phyloP scores from a whole-genome alignment of 805 yeast genomes.

The Ogataea corticis region DNA sequence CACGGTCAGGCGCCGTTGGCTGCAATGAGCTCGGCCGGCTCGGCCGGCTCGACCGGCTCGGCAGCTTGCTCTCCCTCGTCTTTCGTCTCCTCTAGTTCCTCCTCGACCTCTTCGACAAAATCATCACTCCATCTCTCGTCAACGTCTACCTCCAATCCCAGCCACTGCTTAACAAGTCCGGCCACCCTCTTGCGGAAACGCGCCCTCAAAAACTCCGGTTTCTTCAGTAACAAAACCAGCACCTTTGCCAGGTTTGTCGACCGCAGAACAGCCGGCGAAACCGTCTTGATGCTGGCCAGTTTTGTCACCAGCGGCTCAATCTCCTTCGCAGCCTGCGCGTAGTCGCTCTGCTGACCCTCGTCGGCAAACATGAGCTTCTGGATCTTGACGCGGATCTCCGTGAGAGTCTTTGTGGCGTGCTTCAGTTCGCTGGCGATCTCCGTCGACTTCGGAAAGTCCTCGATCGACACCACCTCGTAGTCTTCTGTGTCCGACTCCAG shows the following conservation, averaged over 20 bases:
- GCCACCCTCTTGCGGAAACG: slow-evolving; percentile 21
- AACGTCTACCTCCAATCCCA: slow-evolving; percentile 27
- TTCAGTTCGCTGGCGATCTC: slow-evolving; percentile 25
- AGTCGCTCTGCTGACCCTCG: slow-evolving; percentile 15
- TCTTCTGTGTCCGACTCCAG: slow-evolving; percentile 25
- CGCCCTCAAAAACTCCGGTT: slow-evolving; percentile 34
- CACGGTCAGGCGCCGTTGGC: neutral
- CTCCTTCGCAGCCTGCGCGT: slow-evolving; percentile 20
- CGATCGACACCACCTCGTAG: slow-evolving; percentile 18
- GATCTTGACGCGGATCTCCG: slow-evolving; percentile 25
- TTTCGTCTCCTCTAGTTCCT: slow-evolving; percentile 44
- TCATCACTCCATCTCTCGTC: slow-evolving; percentile 33
- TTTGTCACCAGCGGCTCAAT: slow-evolving; percentile 26
- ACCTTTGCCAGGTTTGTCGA: slow-evolving; percentile 35
- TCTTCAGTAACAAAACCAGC: slow-evolving; percentile 34
- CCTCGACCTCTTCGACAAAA: slow-evolving; percentile 23
- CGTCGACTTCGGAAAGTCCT: slow-evolving; percentile 20
- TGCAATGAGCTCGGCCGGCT: neutral
- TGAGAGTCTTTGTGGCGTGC: slow-evolving; percentile 22
- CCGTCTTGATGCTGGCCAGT: slow-evolving; percentile 22
- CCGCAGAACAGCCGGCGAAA: slow-evolving; percentile 34
- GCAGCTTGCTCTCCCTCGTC: too few relatives aligned
- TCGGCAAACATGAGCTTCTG: slow-evolving; percentile 27
- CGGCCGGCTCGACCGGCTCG: too few relatives aligned
- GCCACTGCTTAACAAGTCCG: slow-evolving; percentile 27